These are phyloP conservation scores for Ascochyta pisi DNA, from an alignment of 2,329 filamentous ascomycete genomes.

Conservation along the genomic window DNA sequence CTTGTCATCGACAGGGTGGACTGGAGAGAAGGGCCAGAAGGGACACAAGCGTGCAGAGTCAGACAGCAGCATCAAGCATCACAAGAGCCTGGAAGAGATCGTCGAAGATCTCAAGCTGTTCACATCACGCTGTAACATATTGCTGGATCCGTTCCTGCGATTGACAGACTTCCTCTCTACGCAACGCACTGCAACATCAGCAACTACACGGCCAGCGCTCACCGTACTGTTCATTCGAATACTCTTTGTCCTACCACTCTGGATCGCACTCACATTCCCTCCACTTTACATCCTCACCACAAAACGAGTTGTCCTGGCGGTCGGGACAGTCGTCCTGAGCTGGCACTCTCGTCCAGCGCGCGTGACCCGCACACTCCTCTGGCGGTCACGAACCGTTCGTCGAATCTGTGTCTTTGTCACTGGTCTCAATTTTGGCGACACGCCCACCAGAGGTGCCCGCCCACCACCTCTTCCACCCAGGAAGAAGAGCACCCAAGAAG, in stretches of 20 bases:
- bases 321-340: constrained; percentile 85
- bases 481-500: constrained; percentile 56
- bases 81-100: constrained; percentile 97
- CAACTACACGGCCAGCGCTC: constrained; percentile 87
- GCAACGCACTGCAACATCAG: constrained; percentile 86
- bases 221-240: constrained; percentile 90
- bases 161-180: constrained; percentile 94
- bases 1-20: constrained; percentile 83
- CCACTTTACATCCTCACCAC: constrained; percentile 87
- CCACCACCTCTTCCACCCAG: constrained; percentile 50
- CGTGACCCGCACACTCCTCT: constrained; percentile 85
- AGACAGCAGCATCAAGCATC: constrained; percentile 74
- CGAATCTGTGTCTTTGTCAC: constrained; percentile 75
- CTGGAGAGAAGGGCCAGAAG: constrained; percentile 65
- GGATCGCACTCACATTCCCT: constrained; percentile 82
- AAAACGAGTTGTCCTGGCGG: constrained; percentile 78
- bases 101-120: constrained; percentile 91
- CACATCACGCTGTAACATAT: constrained; percentile 87
- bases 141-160: constrained; percentile 86
- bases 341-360: constrained; percentile 91
- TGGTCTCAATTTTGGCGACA: constrained; percentile 73
- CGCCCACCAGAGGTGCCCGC: constrained; percentile 37
- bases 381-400: constrained; percentile 82
- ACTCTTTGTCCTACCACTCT: constrained; percentile 84
- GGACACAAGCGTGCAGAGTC: constrained; percentile 58